phyloP scores from a whole-genome alignment of 768 basidiomycete genomes.

The Podaxis rugospora region DNA sequence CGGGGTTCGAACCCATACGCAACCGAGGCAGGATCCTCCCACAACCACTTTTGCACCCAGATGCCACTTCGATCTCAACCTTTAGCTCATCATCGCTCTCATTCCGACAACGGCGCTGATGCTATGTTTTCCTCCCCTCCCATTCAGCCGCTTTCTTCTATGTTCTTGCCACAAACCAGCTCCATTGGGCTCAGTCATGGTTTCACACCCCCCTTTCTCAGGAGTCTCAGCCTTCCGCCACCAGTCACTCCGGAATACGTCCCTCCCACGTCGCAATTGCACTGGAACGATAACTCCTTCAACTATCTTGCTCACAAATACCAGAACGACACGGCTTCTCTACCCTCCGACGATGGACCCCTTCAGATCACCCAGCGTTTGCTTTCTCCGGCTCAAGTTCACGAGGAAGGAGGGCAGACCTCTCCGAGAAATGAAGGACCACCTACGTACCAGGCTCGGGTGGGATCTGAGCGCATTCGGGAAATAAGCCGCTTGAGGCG shows the following conservation, averaged over 20 bases:
- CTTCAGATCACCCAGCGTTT: neutral
- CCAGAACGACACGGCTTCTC: neutral
- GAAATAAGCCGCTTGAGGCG: constrained; percentile 3
- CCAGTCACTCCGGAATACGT: neutral
- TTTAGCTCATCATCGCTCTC: neutral
- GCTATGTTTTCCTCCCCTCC: neutral
- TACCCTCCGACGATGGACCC: neutral
- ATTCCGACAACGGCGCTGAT: neutral
- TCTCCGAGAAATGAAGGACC: neutral
- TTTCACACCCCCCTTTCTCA: neutral
- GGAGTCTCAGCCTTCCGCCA: constrained; percentile 2
- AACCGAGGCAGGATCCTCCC: neutral
- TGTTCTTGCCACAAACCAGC: neutral
- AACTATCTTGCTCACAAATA: neutral
- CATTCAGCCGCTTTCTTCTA: neutral
- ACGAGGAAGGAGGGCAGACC: neutral
- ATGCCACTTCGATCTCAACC: neutral
- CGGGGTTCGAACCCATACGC: neutral
- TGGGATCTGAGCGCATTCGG: constrained; percentile 9
- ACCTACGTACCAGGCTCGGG: neutral
- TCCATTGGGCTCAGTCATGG: neutral
- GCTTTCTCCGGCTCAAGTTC: neutral
- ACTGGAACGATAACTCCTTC: neutral
- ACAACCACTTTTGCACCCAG: neutral
- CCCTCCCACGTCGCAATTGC: neutral